phyloP scores from a whole-genome alignment of 2,329 filamentous ascomycete genomes.

The Aspergillus tubingensis region DNA sequence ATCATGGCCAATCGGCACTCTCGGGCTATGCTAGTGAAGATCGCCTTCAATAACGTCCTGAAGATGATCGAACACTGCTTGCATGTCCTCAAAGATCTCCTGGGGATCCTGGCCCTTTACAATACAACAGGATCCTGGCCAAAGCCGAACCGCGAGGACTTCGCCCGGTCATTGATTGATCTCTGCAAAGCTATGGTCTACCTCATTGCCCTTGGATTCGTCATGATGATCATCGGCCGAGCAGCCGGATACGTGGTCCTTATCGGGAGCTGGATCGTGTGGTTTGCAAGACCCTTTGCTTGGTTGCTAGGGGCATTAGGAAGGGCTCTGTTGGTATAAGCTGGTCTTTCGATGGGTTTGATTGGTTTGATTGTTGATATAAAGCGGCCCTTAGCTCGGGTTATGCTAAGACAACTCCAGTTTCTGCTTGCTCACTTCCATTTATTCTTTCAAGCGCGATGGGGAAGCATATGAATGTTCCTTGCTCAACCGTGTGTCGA shows the following conservation, averaged over 20 bases:
- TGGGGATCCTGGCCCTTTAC: constrained; percentile 30
- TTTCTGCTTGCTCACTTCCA: not conserved
- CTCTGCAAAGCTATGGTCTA: constrained; percentile 37
- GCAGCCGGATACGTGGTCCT: constrained; percentile 35
- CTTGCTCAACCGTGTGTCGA: no score
- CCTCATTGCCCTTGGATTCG: constrained; percentile 35
- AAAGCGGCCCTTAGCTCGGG: not conserved
- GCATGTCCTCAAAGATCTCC: constrained; percentile 28
- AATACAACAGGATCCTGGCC: constrained; percentile 36
- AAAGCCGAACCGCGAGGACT: constrained; percentile 29
- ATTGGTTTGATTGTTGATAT: not conserved
- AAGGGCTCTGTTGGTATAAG: constrained; percentile 29
- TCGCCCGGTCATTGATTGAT: constrained; percentile 32
- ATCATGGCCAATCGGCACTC: constrained; percentile 27
- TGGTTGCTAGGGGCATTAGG: constrained; percentile 34
- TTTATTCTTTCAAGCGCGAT: no score
- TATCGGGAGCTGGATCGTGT: constrained; percentile 39
- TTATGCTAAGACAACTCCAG: not conserved
- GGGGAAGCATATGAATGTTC: no score
- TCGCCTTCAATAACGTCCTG: constrained; percentile 28
- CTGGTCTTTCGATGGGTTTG: not conserved
- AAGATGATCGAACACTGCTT: constrained; percentile 37
- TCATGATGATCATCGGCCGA: constrained; percentile 33
- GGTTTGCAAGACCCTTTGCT: constrained; percentile 38
- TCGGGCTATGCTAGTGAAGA: constrained; percentile 19